phyloP scores from a whole-genome alignment of 176 grass and related monocot species.

The Hsuehochloa calcarea region DNA sequence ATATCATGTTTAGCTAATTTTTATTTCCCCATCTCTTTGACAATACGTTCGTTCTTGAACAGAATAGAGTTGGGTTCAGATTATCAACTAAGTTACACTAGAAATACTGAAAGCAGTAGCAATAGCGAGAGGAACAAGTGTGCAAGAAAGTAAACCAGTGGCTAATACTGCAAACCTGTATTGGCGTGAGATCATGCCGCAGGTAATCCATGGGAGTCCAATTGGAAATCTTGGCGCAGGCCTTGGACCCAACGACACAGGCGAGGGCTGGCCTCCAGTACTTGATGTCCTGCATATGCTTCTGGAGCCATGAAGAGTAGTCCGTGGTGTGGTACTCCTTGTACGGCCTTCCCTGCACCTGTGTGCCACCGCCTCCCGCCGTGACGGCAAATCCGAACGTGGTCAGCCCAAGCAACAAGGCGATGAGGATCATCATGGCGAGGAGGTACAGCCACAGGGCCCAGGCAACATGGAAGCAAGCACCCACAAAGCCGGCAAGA shows the following conservation, averaged over 20 bases:
- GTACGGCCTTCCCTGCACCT: conserved; percentile 65
- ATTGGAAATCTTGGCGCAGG: conserved; percentile 64
- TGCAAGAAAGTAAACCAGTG: background rate
- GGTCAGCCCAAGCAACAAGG: conserved; percentile 59
- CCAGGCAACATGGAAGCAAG: conserved; percentile 88
- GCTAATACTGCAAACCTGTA: conserved; percentile 54
- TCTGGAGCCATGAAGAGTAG: conserved; percentile 75
- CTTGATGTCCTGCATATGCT: conserved; percentile 47
- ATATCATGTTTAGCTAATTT: background rate
- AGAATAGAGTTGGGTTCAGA: background rate
- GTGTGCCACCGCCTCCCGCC: conserved; percentile 59
- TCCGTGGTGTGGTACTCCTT: conserved; percentile 67
- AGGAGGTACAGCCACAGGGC: conserved; percentile 88
- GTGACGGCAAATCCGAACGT: conserved; percentile 87
- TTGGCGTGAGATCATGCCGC: conserved; percentile 72
- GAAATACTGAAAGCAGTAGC: background rate
- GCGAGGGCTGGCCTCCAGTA: conserved; percentile 75
- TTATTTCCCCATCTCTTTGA: background rate
- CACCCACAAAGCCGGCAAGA: conserved; percentile 82
- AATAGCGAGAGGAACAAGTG: background rate
- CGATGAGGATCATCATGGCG: conserved; percentile 67
- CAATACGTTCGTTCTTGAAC: background rate
- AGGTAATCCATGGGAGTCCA: conserved; percentile 92
- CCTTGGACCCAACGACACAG: conserved; percentile 75
- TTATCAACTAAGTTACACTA: background rate